Evolutionary conservation across 768 basidiomycete species (phyloP).

Genomic region (Leccinum variicolor): DNA sequence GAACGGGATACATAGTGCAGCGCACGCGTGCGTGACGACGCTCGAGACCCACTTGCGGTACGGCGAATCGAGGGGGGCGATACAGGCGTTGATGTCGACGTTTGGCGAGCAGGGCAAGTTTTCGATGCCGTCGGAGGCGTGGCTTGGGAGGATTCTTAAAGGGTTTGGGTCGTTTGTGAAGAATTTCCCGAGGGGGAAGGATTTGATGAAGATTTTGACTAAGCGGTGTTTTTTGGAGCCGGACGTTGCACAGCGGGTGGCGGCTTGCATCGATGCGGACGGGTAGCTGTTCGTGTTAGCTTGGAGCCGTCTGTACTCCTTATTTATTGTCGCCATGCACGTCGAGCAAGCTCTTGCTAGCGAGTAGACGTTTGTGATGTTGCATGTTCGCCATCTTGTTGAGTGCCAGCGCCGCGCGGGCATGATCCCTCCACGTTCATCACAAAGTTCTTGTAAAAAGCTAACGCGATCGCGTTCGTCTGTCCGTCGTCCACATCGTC

Average conservation of each 20-base stretch:
- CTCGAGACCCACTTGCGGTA: constrained; percentile 25
- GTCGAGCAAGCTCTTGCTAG: no score
- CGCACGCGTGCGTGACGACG: constrained; percentile 33
- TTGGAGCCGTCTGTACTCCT: no score
- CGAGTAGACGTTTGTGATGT: no score
- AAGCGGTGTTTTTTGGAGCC: constrained; percentile 25
- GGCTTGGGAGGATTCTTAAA: constrained; percentile 25
- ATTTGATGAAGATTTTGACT: constrained; percentile 22
- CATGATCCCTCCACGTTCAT: no score
- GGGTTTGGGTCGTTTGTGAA: constrained; percentile 20
- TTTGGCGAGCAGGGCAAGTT: constrained; percentile 29
- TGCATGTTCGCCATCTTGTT: no score
- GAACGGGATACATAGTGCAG: constrained; percentile 21
- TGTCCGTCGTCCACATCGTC: no score
- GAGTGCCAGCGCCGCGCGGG: no score
- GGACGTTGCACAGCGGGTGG: constrained; percentile 23
- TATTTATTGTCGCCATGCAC: no score
- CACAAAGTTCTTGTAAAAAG: no score
- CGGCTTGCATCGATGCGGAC: constrained; percentile 17
- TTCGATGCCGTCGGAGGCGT: constrained; percentile 27
- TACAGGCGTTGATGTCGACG: constrained; percentile 17
- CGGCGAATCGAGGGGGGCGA: constrained; percentile 26
- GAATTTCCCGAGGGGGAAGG: constrained; percentile 20
- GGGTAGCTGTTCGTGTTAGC: not conserved
- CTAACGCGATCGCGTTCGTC: no score